phyloP scores from a whole-genome alignment of 306 rosid species.

The Begonia masoniana region DNA sequence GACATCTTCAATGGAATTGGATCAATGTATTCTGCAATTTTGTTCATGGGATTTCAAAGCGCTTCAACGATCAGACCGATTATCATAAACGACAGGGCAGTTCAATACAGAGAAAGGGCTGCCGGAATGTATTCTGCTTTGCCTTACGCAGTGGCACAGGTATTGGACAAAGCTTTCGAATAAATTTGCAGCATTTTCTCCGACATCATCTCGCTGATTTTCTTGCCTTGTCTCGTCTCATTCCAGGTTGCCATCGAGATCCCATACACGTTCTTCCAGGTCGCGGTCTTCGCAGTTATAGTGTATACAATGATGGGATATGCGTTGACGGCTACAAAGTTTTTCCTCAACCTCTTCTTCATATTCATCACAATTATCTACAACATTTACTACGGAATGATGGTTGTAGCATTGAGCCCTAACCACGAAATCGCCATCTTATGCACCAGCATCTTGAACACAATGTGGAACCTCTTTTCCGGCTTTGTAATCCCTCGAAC shows the following conservation, averaged over 20 bases:
- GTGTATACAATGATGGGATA: slow-evolving; percentile 20
- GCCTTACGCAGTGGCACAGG: slow-evolving; percentile 75
- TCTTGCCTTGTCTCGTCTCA: background rate
- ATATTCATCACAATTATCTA: slow-evolving; percentile 15
- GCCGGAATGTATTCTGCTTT: slow-evolving; percentile 82
- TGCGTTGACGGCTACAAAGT: slow-evolving; percentile 25
- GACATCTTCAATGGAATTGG: slow-evolving; percentile 62
- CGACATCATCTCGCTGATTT: background rate
- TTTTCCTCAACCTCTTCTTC: slow-evolving; percentile 16
- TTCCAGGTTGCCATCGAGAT: slow-evolving; percentile 11
- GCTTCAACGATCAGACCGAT: slow-evolving; percentile 52
- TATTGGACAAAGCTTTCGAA: slow-evolving; percentile 4
- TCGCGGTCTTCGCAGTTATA: slow-evolving; percentile 3
- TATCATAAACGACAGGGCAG: slow-evolving; percentile 53
- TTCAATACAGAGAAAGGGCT: slow-evolving; percentile 64
- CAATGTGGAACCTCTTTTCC: slow-evolving; percentile 16
- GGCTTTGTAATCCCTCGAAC: slow-evolving; percentile 23
- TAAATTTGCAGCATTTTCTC: background rate
- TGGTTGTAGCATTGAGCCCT: slow-evolving; percentile 17
- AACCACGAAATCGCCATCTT: slow-evolving; percentile 10
- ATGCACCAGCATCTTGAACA: slow-evolving; percentile 8
- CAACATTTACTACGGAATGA: slow-evolving; percentile 23
- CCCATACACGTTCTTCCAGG: slow-evolving; percentile 15
- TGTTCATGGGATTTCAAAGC: slow-evolving; percentile 52
- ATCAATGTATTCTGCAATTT: slow-evolving; percentile 54